Percentiles rank a stretch among this genome's conserved stretches.
These are phyloP conservation scores for Hypoxylon sp. DNA, from an alignment of 2,329 filamentous ascomycete genomes.

Conservation along the genomic window DNA sequence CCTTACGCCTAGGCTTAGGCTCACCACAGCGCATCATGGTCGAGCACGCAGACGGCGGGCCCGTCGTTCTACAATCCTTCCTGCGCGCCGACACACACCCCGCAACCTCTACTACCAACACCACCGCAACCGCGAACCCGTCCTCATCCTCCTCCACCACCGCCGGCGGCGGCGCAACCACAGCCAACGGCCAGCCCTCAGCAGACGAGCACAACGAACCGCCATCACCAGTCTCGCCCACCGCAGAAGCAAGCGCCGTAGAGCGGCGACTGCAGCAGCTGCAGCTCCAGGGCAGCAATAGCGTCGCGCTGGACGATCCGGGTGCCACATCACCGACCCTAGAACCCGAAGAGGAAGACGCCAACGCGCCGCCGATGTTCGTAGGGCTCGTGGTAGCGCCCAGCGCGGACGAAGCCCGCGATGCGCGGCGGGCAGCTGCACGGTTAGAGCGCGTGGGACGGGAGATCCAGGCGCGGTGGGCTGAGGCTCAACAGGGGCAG, in stretches of 20 bases:
- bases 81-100: conserved; percentile 35
- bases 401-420: conserved; percentile 60
- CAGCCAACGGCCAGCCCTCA: conserved; percentile 9
- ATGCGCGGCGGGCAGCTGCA: conserved; percentile 66
- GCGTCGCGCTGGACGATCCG: conserved; percentile 1
- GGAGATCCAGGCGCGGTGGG: conserved; percentile 68
- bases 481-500: conserved; percentile 48
- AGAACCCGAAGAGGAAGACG: conserved; percentile 38
- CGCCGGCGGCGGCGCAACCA: not conserved
- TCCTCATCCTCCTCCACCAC: conserved; percentile 1
- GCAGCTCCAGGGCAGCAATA: conserved; percentile 19
- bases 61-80: conserved; percentile 53
- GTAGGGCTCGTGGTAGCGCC: conserved; percentile 68
- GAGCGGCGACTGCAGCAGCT: conserved; percentile 24
- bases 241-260: conserved; percentile 1
- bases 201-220: not conserved
- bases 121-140: conserved; percentile 15
- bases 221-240: not conserved
- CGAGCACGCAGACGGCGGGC: conserved; percentile 61
- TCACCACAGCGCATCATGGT: conserved; percentile 69
- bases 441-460: conserved; percentile 67
- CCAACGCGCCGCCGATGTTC: conserved; percentile 63
- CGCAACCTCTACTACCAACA: conserved; percentile 8
- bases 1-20: conserved; percentile 66
- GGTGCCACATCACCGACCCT: conserved; percentile 21